Conservation (phyloP, 2,329 filamentous ascomycete genomes). For the Gaeumannomyces sp. region DNA sequence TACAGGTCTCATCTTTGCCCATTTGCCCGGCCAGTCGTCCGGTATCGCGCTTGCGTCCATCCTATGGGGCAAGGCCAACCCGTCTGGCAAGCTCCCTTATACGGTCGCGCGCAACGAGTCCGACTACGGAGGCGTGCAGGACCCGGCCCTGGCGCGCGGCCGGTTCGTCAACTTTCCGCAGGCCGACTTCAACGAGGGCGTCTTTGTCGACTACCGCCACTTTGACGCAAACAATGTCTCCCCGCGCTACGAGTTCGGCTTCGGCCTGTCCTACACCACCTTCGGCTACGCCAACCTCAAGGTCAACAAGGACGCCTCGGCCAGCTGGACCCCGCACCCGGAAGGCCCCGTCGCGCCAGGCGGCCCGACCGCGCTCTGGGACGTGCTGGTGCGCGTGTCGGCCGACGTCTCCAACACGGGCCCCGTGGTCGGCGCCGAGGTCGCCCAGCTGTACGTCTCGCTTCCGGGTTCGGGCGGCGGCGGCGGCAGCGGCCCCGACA, state of each 20-base stretch:
- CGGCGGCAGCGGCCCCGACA: background rate
- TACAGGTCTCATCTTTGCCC: constrained; percentile 56
- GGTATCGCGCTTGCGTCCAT: constrained; percentile 49
- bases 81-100: constrained; percentile 54
- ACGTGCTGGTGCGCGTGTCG: constrained; percentile 33
- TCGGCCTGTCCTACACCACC: constrained; percentile 49
- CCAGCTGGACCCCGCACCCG: constrained; percentile 28
- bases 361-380: constrained; percentile 41
- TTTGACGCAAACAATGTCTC: constrained; percentile 43
- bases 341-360: constrained; percentile 34
- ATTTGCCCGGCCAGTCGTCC: constrained; percentile 57
- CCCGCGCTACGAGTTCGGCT: constrained; percentile 50
- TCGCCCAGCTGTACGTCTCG: constrained; percentile 38
- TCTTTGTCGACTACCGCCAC: constrained; percentile 47
- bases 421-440: constrained; percentile 33
- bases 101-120: constrained; percentile 48
- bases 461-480: constrained; percentile 25
- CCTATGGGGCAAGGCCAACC: constrained; percentile 50
- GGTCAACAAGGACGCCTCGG: constrained; percentile 20
- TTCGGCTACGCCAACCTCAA: constrained; percentile 39
- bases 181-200: constrained; percentile 41
- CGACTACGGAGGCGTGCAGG: constrained; percentile 45
- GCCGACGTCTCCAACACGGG: constrained; percentile 36
- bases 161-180: constrained; percentile 44
- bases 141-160: constrained; percentile 36